Conservation (phyloP, 768 basidiomycete genomes). For the Suillus subalutaceus region DNA sequence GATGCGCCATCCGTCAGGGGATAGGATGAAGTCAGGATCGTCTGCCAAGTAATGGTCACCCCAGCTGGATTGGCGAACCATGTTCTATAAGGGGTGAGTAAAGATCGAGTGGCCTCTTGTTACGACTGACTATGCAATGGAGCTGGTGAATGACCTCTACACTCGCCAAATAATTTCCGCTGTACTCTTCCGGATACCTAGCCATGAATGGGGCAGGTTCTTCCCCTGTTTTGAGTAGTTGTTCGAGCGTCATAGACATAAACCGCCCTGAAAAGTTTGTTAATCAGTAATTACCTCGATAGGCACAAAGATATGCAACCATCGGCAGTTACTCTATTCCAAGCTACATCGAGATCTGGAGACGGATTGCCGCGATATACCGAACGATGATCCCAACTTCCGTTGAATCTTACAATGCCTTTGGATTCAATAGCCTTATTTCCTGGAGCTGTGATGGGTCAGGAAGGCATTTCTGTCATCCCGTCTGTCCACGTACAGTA, state of each 20-base stretch:
- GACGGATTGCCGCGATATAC: slow-evolving; percentile 13
- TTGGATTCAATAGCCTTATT: not conserved
- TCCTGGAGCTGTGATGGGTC: slow-evolving; percentile 1
- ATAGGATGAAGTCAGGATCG: slow-evolving; percentile 3
- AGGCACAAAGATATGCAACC: not conserved
- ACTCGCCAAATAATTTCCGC: slow-evolving; percentile 13
- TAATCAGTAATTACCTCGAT: not conserved
- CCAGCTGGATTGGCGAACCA: slow-evolving; percentile 14
- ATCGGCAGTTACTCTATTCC: slow-evolving; percentile 12
- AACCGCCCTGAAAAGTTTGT: not conserved
- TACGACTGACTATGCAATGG: slow-evolving; percentile 14
- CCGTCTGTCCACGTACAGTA: not conserved
- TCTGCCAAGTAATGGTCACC: slow-evolving; percentile 9
- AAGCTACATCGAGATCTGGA: slow-evolving; percentile 17
- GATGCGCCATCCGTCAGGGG: not conserved
- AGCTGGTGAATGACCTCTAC: slow-evolving; percentile 16
- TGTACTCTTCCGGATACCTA: slow-evolving; percentile 10
- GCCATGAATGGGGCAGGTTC: not conserved
- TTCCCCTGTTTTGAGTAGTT: not conserved
- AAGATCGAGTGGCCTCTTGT: not conserved
- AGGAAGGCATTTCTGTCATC: not conserved
- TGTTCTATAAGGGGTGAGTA: slow-evolving; percentile 7
- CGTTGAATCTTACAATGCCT: slow-evolving; percentile 3
- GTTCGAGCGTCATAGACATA: not conserved
- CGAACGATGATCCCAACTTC: not conserved